Evolutionary conservation across 345 rosid genomes (phyloP), one percentile per base, ranked within the genome.

Genomic region (Sapria himalayana): DNA sequence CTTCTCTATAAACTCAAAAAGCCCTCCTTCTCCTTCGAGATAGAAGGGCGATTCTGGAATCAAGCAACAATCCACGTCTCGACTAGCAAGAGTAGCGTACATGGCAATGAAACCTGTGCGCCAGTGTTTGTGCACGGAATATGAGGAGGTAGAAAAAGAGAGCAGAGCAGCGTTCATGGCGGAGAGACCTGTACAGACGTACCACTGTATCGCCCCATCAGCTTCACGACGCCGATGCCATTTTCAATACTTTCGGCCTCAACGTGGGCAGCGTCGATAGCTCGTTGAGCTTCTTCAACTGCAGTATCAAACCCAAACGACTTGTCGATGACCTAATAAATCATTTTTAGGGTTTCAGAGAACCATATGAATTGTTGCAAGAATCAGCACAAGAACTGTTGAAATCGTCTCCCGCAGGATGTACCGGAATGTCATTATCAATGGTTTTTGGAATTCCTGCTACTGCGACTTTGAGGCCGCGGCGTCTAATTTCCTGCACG

Each of bases 241-340:
- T 84, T 74, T 54, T 69, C 81, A 22, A 38, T 43, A 56, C 93
- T 84, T 60, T 49, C 63, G 36, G 95, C 77, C 63, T 84, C 95
- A 37, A 84, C 89, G 54, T 79, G 95, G 7, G 95, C 95, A 25
- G 95, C 89, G 51, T 70, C 76, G 37, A 79, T 84, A 43, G 93
- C 85, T 44, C 96, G 89, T 49, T 85, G 96, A 53, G 96, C 93
- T 59, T 85, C 96, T 58, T 85, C 96, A 41, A 85, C 93, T 25
- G 91, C 81, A 64, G 85, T 69, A 60, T 85, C 91, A 54, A 85
- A 85, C 50, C 93, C 96, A 52, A 85, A 85, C 33, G 96, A 79
- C 43, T 54, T 79, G 67, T 85, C 96, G 61, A 85, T 85, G 45
- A 85, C 89, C 93, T 85, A 63, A n/a, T n/a, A n/a, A 57, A 55